Percentiles rank a stretch among this genome's conserved stretches.
Conservation (phyloP, 108 stramenopile species). For the Cyclotella sp. region DNA sequence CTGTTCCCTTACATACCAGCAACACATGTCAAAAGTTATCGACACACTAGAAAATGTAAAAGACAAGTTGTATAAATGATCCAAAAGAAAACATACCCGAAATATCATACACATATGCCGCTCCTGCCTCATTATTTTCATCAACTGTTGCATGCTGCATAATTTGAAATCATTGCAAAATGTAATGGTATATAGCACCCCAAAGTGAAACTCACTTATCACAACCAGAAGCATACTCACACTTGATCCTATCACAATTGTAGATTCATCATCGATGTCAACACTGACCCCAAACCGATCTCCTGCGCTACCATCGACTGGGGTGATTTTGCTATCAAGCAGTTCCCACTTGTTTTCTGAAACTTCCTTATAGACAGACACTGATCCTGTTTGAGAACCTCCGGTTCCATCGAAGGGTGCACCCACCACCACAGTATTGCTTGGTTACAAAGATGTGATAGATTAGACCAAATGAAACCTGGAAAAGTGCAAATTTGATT, state of each 20-base stretch:
- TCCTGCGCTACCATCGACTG: slow-evolving; percentile 1
- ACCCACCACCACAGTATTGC: slow-evolving; percentile 21
- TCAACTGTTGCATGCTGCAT: slow-evolving; percentile 2
- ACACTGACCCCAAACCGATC: slow-evolving; percentile 25
- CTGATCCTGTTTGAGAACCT: slow-evolving; percentile 4
- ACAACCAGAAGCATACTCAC: background rate
- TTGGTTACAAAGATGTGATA: background rate
- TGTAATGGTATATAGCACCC: too few species aligned
- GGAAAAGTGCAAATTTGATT: background rate
- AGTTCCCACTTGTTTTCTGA: slow-evolving; percentile 7
- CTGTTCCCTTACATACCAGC: background rate
- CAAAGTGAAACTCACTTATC: too few species aligned
- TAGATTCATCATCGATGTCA: slow-evolving; percentile 6
- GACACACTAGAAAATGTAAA: background rate
- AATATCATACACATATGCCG: slow-evolving; percentile 13
- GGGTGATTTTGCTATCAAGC: slow-evolving; percentile 1
- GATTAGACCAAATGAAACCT: background rate
- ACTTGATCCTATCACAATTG: slow-evolving; percentile 6
- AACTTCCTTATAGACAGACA: slow-evolving; percentile 18
- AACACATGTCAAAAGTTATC: background rate
- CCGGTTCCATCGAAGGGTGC: slow-evolving; percentile 20
- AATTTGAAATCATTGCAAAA: too few species aligned
- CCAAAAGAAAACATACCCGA: background rate
- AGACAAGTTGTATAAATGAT: background rate
- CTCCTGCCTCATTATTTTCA: slow-evolving; percentile 1